Percentiles rank a stretch among this genome's conserved stretches.
Evolutionary conservation across 192 early-diverging fungal genomes (phyloP).

Genomic region (Umbelopsis sp.): DNA sequence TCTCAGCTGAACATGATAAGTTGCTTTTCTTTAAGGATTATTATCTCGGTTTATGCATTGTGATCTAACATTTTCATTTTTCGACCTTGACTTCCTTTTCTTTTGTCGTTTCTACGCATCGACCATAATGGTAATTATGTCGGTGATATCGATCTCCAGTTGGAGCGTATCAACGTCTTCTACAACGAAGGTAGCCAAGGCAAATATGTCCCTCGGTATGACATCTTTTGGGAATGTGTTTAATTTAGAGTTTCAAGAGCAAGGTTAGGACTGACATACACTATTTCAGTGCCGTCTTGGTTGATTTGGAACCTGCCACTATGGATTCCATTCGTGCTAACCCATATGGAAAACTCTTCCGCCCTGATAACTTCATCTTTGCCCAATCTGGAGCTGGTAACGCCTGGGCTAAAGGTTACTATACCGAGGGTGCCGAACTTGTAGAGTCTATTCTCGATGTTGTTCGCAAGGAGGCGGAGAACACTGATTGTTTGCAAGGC

Average conservation of each 20-base stretch:
- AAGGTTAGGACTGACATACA: constrained; percentile 18
- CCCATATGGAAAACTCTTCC: constrained; percentile 61
- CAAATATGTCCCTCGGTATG: constrained; percentile 71
- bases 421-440: constrained; percentile 77
- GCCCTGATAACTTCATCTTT: constrained; percentile 69
- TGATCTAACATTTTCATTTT: neutral
- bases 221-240: neutral
- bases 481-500: constrained; percentile 68
- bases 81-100: neutral
- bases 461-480: constrained; percentile 68
- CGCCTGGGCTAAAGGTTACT: constrained; percentile 91
- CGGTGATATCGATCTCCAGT: constrained; percentile 66
- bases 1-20: constrained; percentile 73
- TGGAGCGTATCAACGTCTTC: constrained; percentile 85
- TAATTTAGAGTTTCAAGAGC: neutral
- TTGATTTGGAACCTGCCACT: constrained; percentile 82
- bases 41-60: neutral
- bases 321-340: constrained; percentile 63
- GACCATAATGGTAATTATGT: constrained; percentile 60
- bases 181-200: constrained; percentile 70
- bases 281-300: constrained; percentile 53
- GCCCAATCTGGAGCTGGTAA: constrained; percentile 86
- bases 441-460: constrained; percentile 66
- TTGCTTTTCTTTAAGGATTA: neutral
- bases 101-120: constrained; percentile 43